Conservation (phyloP, 768 basidiomycete genomes). For the Cystobasidium onofrii region DNA sequence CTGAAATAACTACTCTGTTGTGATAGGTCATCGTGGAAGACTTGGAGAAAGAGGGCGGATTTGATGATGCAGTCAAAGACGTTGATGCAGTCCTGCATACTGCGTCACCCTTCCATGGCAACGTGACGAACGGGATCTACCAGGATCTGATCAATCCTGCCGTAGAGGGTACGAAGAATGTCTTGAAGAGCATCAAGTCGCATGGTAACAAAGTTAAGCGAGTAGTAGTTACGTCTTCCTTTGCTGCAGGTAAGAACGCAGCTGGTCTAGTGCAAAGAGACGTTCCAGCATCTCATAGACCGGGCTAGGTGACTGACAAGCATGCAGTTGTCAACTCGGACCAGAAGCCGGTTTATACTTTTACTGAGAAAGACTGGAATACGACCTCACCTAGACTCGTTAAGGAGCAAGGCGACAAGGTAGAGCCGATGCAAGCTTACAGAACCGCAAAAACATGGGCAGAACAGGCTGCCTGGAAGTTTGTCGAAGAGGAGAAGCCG, state of each 20-base stretch:
- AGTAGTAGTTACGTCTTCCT: constrained; percentile 40
- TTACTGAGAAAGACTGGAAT: constrained; percentile 29
- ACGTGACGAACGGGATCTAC: constrained; percentile 39
- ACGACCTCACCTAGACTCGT: neutral
- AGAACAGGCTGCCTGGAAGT: constrained; percentile 12
- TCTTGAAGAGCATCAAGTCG: constrained; percentile 52
- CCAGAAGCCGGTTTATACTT: constrained; percentile 11
- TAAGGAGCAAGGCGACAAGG: neutral
- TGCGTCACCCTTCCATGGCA: constrained; percentile 56
- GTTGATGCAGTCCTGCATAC: constrained; percentile 65
- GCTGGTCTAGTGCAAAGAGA: too few species aligned
- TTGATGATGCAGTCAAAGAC: constrained; percentile 67
- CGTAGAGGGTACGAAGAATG: constrained; percentile 59
- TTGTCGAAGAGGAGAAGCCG: constrained; percentile 14
- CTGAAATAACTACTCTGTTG: neutral
- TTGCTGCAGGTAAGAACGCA: constrained; percentile 38
- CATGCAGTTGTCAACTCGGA: constrained; percentile 14
- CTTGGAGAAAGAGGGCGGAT: constrained; percentile 57
- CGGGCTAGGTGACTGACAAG: too few species aligned
- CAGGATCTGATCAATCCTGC: constrained; percentile 59
- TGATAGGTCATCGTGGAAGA: constrained; percentile 60
- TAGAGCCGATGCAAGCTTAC: neutral
- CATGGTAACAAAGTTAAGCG: constrained; percentile 32
- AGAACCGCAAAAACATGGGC: neutral
- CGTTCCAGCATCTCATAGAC: too few species aligned